These are phyloP conservation scores for Spergularia bocconei DNA, from an alignment of 148 eudicot genomes.

Conservation along the genomic window DNA sequence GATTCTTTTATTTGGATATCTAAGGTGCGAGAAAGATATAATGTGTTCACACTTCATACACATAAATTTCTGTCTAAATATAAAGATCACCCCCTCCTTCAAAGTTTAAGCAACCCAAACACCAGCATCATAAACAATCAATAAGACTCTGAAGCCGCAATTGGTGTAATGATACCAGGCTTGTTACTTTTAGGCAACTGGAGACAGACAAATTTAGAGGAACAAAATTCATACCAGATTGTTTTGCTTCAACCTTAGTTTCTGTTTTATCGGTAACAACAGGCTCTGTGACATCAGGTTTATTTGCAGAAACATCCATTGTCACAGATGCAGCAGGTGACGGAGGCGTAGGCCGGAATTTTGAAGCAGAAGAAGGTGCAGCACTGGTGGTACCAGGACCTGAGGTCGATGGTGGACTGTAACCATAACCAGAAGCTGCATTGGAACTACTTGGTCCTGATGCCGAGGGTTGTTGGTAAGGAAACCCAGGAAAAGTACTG, in stretches of 20 bases:
- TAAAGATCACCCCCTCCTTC: too few relatives aligned
- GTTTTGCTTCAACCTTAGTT: constrained; percentile 42
- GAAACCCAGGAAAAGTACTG: constrained; percentile 28
- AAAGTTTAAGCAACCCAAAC: too few relatives aligned
- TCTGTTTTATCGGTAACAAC: constrained; percentile 41
- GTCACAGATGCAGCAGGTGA: constrained; percentile 51
- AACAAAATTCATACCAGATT: constrained; percentile 43
- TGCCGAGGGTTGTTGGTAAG: constrained; percentile 32
- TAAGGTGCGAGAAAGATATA: too few relatives aligned
- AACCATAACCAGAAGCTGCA: not conserved
- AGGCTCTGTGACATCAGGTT: constrained; percentile 43
- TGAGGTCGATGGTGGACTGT: not conserved
- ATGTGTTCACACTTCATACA: too few relatives aligned
- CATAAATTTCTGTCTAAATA: too few relatives aligned
- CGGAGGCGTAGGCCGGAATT: constrained; percentile 27
- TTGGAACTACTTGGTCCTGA: constrained; percentile 16
- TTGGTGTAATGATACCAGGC: not conserved
- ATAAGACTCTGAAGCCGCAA: not conserved
- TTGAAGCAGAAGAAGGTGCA: constrained; percentile 16
- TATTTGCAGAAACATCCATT: constrained; percentile 51
- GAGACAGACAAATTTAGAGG: not conserved
- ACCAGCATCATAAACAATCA: too few relatives aligned
- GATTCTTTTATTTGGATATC: not conserved
- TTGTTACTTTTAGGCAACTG: not conserved
- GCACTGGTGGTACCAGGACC: constrained; percentile 11